Percentiles rank a stretch among this genome's conserved stretches.
These are phyloP conservation scores for Straminergon stramineum DNA, from an alignment of 225 moss, liverwort and hornwort genomes.

Conservation along the genomic window DNA sequence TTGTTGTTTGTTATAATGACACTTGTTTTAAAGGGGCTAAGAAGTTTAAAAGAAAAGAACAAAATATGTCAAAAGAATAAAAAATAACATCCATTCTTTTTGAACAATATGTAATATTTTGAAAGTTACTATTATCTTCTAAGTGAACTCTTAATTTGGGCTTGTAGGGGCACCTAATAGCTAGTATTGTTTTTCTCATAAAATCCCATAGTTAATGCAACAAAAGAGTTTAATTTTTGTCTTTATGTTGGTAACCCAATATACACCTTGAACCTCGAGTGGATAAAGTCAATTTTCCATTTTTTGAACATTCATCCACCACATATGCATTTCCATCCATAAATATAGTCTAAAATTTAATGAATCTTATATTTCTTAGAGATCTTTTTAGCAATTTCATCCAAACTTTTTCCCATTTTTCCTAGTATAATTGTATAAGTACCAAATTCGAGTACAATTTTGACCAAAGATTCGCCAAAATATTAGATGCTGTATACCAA, in stretches of 20 bases:
- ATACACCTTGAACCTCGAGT: not conserved
- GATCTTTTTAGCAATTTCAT: accelerated
- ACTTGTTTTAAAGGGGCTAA: no score
- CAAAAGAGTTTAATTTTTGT: not conserved
- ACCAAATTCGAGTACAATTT: not conserved
- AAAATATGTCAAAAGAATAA: not conserved
- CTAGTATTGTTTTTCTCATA: accelerated
- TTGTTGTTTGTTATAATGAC: accelerated
- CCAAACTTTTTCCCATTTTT: accelerated
- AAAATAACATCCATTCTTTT: not conserved
- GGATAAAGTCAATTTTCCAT: no score
- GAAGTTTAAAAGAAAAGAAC: not conserved
- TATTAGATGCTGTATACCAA: not conserved
- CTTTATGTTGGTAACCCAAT: not conserved
- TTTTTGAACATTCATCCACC: not conserved
- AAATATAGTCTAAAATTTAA: not conserved
- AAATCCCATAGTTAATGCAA: not conserved
- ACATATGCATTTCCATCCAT: not conserved
- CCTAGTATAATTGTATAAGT: no score
- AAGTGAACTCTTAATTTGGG: not conserved
- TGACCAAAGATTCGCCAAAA: no score
- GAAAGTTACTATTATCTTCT: not conserved
- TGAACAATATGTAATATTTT: not conserved
- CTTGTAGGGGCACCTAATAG: not conserved
- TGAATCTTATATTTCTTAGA: not conserved